Conservation (phyloP, 768 basidiomycete genomes). For the Termitomyces sp. region DNA sequence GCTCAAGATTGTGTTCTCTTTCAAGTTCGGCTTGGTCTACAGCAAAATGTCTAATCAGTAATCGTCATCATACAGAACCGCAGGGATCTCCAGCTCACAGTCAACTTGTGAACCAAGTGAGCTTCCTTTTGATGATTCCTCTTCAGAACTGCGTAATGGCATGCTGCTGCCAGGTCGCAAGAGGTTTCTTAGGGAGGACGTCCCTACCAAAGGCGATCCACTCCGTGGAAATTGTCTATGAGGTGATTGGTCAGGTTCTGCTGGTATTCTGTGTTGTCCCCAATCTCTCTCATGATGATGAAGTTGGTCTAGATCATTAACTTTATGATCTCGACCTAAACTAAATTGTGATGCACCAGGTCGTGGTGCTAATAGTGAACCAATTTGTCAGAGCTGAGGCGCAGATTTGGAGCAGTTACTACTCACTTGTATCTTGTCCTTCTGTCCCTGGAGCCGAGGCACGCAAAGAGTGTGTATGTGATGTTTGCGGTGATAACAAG, state of each 20-base stretch:
- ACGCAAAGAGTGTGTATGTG: background rate
- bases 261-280: conserved; percentile 29
- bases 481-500: background rate
- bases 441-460: background rate
- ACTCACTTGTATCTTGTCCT: background rate
- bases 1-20: background rate
- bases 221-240: conserved; percentile 14
- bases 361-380: conserved; percentile 14
- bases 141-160: conserved; percentile 41
- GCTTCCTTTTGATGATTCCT: conserved; percentile 38
- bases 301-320: conserved; percentile 19
- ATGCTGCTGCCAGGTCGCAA: conserved; percentile 30
- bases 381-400: background rate
- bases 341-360: conserved; percentile 5
- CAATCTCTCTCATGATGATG: conserved; percentile 47
- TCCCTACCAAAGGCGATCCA: conserved; percentile 12
- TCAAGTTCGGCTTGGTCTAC: conserved; percentile 30
- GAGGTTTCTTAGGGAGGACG: conserved; percentile 21
- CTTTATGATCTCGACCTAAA: background rate
- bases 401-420: background rate
- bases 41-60: background rate
- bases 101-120: conserved; percentile 50
- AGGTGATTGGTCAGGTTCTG: conserved; percentile 13
- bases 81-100: conserved; percentile 32
- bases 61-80: background rate